These are phyloP conservation scores for Stropharia rugosoannulata DNA, from an alignment of 768 basidiomycete species.

Conservation along the genomic window DNA sequence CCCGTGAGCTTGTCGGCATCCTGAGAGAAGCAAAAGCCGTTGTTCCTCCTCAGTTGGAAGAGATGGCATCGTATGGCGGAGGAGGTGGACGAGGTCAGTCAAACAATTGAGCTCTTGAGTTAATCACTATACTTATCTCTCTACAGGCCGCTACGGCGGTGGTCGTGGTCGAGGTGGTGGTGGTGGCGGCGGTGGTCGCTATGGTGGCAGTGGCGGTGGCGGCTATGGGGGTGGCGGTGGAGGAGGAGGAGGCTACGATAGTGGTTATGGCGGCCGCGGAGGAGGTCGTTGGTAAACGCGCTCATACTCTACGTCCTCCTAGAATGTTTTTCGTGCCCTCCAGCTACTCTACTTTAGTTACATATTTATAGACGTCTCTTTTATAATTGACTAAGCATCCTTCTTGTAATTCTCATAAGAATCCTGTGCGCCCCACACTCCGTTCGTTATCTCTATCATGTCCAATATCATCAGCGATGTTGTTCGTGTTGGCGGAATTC, in stretches of 20 bases:
- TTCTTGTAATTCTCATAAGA: conserved; percentile 5
- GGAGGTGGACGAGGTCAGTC: conserved; percentile 72
- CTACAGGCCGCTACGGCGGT: conserved; percentile 61
- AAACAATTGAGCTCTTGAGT: background rate
- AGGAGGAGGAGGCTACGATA: conserved; percentile 40
- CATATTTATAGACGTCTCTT: conserved; percentile 13
- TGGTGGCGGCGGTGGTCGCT: conserved; percentile 39
- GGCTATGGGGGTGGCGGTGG: conserved; percentile 44
- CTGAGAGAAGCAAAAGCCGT: conserved; percentile 83
- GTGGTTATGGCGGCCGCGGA: conserved; percentile 42
- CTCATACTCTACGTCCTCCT: conserved; percentile 1
- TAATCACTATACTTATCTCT: conserved; percentile 1
- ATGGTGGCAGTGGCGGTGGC: conserved; percentile 46
- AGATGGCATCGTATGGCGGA: conserved; percentile 88
- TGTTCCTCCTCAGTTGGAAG: conserved; percentile 87
- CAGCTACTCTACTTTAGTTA: conserved; percentile 3
- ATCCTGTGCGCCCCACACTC: background rate
- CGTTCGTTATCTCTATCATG: conserved; percentile 6
- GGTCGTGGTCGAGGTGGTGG: conserved; percentile 31
- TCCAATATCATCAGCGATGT: conserved; percentile 17
- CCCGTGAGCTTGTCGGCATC: conserved; percentile 87
- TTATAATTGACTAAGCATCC: conserved; percentile 12
- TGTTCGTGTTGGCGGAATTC: conserved; percentile 35
- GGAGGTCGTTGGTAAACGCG: conserved; percentile 34
- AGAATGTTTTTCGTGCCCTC: background rate